These are phyloP conservation scores for Lactarius vividus DNA, from an alignment of 768 basidiomycete genomes.

Conservation along the genomic window DNA sequence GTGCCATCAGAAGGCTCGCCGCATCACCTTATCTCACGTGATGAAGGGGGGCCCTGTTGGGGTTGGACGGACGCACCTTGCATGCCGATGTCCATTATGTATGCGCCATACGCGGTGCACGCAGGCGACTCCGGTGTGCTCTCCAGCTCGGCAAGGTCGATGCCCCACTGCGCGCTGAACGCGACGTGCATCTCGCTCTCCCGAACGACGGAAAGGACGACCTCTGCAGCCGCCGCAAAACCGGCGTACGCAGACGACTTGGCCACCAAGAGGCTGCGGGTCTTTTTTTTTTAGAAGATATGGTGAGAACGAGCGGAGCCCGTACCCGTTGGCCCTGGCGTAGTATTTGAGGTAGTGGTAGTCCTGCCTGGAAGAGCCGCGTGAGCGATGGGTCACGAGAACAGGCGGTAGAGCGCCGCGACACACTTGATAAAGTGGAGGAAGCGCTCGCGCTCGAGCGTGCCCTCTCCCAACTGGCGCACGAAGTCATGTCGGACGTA, in stretches of 20 bases:
- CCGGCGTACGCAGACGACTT: slow-evolving; percentile 66
- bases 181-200: slow-evolving; percentile 72
- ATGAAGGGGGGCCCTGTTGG: background rate
- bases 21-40: slow-evolving; percentile 41
- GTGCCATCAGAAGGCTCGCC: slow-evolving; percentile 70
- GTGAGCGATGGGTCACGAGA: background rate
- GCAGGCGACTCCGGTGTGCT: slow-evolving; percentile 61
- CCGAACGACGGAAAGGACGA: slow-evolving; percentile 58
- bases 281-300: background rate
- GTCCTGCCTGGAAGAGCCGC: slow-evolving; percentile 56
- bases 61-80: slow-evolving; percentile 47
- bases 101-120: slow-evolving; percentile 85
- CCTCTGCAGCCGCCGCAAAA: slow-evolving; percentile 61
- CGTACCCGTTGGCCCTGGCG: slow-evolving; percentile 73
- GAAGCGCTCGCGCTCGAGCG: slow-evolving; percentile 63
- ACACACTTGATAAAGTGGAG: slow-evolving; percentile 80
- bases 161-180: slow-evolving; percentile 70
- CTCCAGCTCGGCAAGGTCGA: slow-evolving; percentile 59
- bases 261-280: slow-evolving; percentile 63
- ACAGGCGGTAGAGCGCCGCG: background rate
- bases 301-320: slow-evolving; percentile 11
- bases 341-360: slow-evolving; percentile 83
- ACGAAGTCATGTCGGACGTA: slow-evolving; percentile 89
- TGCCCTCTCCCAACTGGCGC: slow-evolving; percentile 67
- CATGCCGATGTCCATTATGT: slow-evolving; percentile 74